Percentiles rank a stretch among this genome's conserved stretches.
phyloP scores from a whole-genome alignment of 176 grass and related monocot species.

The Carex parvula region DNA sequence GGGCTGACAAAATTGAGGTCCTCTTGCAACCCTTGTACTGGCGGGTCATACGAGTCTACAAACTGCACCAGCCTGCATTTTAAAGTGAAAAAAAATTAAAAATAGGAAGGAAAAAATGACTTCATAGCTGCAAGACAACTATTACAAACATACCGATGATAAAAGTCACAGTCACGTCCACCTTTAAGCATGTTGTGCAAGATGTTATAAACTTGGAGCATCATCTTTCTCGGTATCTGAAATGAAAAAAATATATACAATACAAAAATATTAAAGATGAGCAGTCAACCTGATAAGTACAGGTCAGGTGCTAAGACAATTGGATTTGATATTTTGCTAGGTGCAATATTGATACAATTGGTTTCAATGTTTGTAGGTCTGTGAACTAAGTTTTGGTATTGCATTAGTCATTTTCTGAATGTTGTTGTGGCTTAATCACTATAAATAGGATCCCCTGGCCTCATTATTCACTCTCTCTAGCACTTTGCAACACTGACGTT shows the following conservation, averaged over 20 bases:
- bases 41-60: constrained; percentile 94
- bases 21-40: constrained; percentile 91
- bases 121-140: constrained; percentile 8
- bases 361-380: background rate
- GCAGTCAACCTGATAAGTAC: background rate
- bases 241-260: constrained; percentile 26
- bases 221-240: constrained; percentile 99
- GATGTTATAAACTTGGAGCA: constrained; percentile 91
- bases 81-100: constrained; percentile 13
- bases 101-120: background rate
- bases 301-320: background rate
- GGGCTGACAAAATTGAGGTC: constrained; percentile 99
- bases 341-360: background rate
- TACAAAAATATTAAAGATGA: background rate
- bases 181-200: constrained; percentile 87
- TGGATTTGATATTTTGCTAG: background rate
- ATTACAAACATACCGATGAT: constrained; percentile 62
- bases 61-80: constrained; percentile 83
- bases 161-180: constrained; percentile 95
- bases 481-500: background rate
- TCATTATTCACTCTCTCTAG: background rate
- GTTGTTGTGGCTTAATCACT: background rate
- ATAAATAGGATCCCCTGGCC: background rate
- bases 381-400: background rate
- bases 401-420: background rate